phyloP scores from a whole-genome alignment of 202 grass and related monocot species.

The Panicum hallii region DNA sequence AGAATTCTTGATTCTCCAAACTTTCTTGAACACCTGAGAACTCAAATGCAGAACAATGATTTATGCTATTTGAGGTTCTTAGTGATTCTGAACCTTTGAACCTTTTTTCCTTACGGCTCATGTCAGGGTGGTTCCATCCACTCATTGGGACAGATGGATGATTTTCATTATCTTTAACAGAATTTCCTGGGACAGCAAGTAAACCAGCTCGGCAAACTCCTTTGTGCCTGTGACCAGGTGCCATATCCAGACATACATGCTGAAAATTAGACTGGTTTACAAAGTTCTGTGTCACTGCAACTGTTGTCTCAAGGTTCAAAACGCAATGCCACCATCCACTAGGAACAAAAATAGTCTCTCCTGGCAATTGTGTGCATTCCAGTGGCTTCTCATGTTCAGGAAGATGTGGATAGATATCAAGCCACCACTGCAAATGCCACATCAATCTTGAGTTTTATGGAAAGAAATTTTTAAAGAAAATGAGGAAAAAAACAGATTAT shows the following conservation, averaged over 20 bases:
- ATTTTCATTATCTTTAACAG: conserved; percentile 50
- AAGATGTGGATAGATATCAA: conserved; percentile 87
- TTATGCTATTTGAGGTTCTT: conserved; percentile 43
- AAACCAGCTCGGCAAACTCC: conserved; percentile 91
- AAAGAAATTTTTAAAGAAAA: neutral
- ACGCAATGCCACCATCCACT: conserved; percentile 99
- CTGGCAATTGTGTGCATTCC: conserved; percentile 90
- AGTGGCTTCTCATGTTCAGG: conserved; percentile 82
- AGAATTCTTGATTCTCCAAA: conserved; percentile 60
- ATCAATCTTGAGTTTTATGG: conserved; percentile 21
- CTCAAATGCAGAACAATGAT: conserved; percentile 52
- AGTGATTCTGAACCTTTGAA: conserved; percentile 56
- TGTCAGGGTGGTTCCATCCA: conserved; percentile 65
- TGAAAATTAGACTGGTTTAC: conserved; percentile 89
- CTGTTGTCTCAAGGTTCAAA: conserved; percentile 87
- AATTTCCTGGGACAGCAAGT: conserved; percentile 67
- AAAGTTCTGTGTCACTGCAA: conserved; percentile 97
- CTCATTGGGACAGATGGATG: conserved; percentile 37
- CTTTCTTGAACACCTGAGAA: conserved; percentile 50
- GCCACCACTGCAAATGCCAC: conserved; percentile 72
- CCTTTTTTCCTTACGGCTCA: conserved; percentile 67
- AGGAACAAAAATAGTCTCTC: conserved; percentile 98
- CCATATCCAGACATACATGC: conserved; percentile 95
- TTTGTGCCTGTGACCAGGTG: conserved; percentile 88
- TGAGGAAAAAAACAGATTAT: conserved; percentile 10